Evolutionary conservation across 1,139 yeast genomes (phyloP).

Genomic region (Lodderomyces pseudojiufengensis): DNA sequence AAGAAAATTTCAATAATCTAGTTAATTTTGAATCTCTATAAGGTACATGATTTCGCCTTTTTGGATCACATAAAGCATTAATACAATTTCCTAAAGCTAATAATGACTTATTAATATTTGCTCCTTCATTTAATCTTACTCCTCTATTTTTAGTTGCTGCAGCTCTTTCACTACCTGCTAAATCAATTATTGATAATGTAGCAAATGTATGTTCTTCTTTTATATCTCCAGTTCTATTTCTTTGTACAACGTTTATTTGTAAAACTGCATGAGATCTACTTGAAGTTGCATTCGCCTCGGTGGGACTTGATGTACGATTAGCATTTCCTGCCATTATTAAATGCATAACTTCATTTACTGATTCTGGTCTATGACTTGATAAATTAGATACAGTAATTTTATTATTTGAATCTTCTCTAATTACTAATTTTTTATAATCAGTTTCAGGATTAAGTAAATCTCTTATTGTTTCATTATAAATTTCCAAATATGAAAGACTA

Average conservation of each 20-base stretch:
- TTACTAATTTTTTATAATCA: slow-evolving; percentile 41
- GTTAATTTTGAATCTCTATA: slow-evolving; percentile 89
- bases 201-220: slow-evolving; percentile 71
- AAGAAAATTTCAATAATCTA: slow-evolving; percentile 75
- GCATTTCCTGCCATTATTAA: slow-evolving; percentile 67
- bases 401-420: slow-evolving; percentile 69
- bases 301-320: slow-evolving; percentile 79
- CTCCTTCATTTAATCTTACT: slow-evolving; percentile 78
- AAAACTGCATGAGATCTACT: slow-evolving; percentile 92
- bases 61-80: slow-evolving; percentile 79
- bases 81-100: slow-evolving; percentile 92
- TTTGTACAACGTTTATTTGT: slow-evolving; percentile 71
- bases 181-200: slow-evolving; percentile 78
- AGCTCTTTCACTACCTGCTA: slow-evolving; percentile 95
- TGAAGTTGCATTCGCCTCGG: slow-evolving; percentile 86
- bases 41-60: slow-evolving; percentile 72
- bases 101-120: slow-evolving; percentile 83
- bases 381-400: slow-evolving; percentile 74
- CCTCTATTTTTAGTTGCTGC: slow-evolving; percentile 86
- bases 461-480: slow-evolving; percentile 83
- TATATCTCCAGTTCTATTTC: slow-evolving; percentile 58
- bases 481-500: slow-evolving; percentile 73
- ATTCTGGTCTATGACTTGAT: slow-evolving; percentile 57
- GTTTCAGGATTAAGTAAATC: slow-evolving; percentile 67
- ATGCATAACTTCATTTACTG: slow-evolving; percentile 78